phyloP scores from a whole-genome alignment of 257 asterid genomes.

The Solanum pennellii region DNA sequence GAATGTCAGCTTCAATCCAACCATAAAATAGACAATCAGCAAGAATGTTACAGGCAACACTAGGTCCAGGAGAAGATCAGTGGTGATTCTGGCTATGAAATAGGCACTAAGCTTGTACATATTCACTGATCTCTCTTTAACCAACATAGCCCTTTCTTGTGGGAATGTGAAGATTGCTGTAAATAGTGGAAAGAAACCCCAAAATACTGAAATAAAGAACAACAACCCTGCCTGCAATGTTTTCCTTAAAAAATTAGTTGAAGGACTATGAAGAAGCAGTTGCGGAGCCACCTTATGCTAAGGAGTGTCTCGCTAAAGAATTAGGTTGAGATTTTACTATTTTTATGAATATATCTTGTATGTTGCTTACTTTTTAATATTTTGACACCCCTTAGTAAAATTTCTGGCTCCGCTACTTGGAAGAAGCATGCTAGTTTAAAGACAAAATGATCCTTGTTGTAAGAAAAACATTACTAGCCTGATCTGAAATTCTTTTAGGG shows the following conservation, averaged over 20 bases:
- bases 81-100: conserved; percentile 22
- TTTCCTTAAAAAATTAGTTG: background rate
- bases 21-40: conserved; percentile 30
- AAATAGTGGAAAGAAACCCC: conserved; percentile 28
- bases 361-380: background rate
- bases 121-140: conserved; percentile 38
- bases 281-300: background rate
- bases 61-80: conserved; percentile 31
- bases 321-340: background rate
- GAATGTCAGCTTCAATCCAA: conserved; percentile 18
- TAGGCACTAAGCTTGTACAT: conserved; percentile 42
- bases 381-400: background rate
- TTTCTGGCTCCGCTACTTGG: background rate
- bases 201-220: conserved; percentile 36
- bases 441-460: background rate
- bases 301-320: background rate
- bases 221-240: conserved; percentile 35
- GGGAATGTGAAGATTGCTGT: conserved; percentile 34
- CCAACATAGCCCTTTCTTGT: conserved; percentile 31
- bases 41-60: conserved; percentile 25
- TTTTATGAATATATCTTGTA: background rate
- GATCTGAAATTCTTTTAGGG: conserved; percentile 10
- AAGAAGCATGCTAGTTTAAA: background rate
- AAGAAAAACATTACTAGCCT: conserved; percentile 7
- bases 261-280: background rate